Evolutionary conservation across 2,329 filamentous ascomycete species (phyloP).

Genomic region (Aspergillus pseudotamarii): DNA sequence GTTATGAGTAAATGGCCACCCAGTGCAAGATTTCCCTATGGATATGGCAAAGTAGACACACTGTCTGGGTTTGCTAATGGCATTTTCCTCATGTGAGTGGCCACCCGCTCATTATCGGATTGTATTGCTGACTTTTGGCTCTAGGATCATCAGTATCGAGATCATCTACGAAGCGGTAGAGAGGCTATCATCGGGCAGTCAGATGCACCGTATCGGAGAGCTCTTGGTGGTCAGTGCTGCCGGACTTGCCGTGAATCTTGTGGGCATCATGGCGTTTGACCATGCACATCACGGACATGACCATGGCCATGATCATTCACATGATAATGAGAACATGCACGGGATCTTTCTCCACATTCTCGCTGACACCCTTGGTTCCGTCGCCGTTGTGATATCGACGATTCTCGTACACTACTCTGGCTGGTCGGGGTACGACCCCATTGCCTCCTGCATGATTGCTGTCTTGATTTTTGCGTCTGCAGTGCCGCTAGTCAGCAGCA

Average conservation of each 20-base stretch:
- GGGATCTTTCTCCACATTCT: slow-evolving; percentile 96
- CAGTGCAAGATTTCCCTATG: slow-evolving; percentile 86
- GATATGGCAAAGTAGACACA: slow-evolving; percentile 95
- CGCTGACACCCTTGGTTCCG: slow-evolving; percentile 90
- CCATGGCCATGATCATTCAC: slow-evolving; percentile 53
- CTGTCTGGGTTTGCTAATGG: slow-evolving; percentile 96
- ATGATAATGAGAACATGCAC: slow-evolving; percentile 96
- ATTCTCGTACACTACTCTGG: slow-evolving; percentile 82
- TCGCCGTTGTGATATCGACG: slow-evolving; percentile 91
- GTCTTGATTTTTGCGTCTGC: slow-evolving; percentile 91
- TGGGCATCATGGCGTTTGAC: slow-evolving; percentile 85
- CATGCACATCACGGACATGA: slow-evolving; percentile 60
- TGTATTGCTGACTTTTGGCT: slow-evolving; percentile 17
- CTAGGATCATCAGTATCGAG: slow-evolving; percentile 86
- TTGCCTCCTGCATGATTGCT: slow-evolving; percentile 92
- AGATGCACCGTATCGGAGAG: slow-evolving; percentile 83
- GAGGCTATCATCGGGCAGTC: slow-evolving; percentile 77
- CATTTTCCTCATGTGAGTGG: slow-evolving; percentile 79
- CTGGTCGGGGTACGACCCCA: slow-evolving; percentile 92
- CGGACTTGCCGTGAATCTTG: slow-evolving; percentile 85
- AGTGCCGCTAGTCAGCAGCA: slow-evolving; percentile 81
- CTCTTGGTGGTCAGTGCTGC: slow-evolving; percentile 85
- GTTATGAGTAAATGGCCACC: slow-evolving; percentile 97
- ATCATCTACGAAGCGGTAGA: slow-evolving; percentile 95
- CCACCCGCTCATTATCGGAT: background rate